These are phyloP conservation scores for Phytophthora hibernalis DNA, from an alignment of 352 stramenopile species.

Conservation along the genomic window DNA sequence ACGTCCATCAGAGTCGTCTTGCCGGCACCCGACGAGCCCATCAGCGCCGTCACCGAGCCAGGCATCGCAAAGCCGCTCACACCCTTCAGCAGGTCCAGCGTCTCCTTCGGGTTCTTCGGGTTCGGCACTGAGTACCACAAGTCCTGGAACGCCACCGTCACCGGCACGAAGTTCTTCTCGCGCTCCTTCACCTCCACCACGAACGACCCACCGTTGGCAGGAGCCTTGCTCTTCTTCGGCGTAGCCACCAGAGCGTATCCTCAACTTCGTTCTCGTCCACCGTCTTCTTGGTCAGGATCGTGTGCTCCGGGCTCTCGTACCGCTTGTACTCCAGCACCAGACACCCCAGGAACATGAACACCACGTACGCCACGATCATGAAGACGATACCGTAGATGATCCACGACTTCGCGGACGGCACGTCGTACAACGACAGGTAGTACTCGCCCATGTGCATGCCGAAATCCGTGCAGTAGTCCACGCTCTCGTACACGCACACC, in stretches of 20 bases:
- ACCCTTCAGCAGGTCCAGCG: constrained; percentile 14
- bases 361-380: constrained; percentile 45
- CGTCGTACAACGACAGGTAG: constrained; percentile 43
- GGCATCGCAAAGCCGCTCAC: constrained; percentile 19
- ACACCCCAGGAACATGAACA: constrained; percentile 57
- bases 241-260: constrained; percentile 28
- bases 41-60: constrained; percentile 18
- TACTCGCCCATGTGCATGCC: constrained; percentile 49
- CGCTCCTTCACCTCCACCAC: constrained; percentile 31
- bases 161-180: constrained; percentile 41
- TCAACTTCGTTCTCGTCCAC: constrained; percentile 22
- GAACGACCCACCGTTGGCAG: too few relatives aligned
- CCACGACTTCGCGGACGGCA: constrained; percentile 37
- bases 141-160: constrained; percentile 33
- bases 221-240: too few relatives aligned
- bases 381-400: constrained; percentile 43
- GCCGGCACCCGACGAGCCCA: constrained; percentile 20
- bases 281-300: constrained; percentile 28
- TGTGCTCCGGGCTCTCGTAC: constrained; percentile 35
- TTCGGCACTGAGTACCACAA: constrained; percentile 56
- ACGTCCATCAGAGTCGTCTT: constrained; percentile 30
- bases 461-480: constrained; percentile 50
- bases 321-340: constrained; percentile 28
- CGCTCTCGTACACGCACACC: constrained; percentile 44
- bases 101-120: constrained; percentile 48